Evolutionary conservation across 352 stramenopile species (phyloP), one percentile per base, ranked within the genome.

Genomic region (Globisporangium sylvaticum): DNA sequence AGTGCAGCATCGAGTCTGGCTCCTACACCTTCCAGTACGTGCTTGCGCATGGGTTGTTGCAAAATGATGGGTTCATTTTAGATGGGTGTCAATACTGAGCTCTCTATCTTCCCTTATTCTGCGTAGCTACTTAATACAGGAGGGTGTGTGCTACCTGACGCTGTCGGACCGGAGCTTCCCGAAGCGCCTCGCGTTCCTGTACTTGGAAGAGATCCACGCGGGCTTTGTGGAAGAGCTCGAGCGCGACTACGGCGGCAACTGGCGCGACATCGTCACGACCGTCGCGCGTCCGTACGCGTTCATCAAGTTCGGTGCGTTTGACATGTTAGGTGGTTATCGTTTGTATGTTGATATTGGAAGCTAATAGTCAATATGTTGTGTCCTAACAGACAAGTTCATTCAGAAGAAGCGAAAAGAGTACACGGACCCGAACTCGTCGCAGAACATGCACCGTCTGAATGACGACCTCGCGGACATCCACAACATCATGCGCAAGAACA

Each of bases 401-500:
- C 96, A 99, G 81, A 91, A 96, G 62, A 98, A 98, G 78, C 88
- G 97, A 69, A 98, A 98, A 68, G 97, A 99, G 66, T 99, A 98
- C 73, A 89, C 89, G 48, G 97, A 99, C 78, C 96, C 96, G 22
- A 98, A 95, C 62, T 98, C 91, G 56, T 89, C 90, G 39, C 84
- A 97, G 73, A 98, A 98, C 77, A 98, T 98, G 83, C 89, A 94
- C 63, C 94, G 95, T 48, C 78, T 99, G 42, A 99, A 98, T 79
- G 91, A 98, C 68, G 97, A 99, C 73, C 83, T 99, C 62, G 92
- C 91, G 32, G 97, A 99, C 68, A 99, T 99, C 79, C 96, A 99
- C 80, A 98, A 95, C 73, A 99, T 99, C 75, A 99, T 99, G 97
- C 90, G 92, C 74, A 97, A 98, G 74, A 99, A 99, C 83, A 98